phyloP scores from a whole-genome alignment of 495 filamentous ascomycete species.

The Hyaloscypha variabilis region DNA sequence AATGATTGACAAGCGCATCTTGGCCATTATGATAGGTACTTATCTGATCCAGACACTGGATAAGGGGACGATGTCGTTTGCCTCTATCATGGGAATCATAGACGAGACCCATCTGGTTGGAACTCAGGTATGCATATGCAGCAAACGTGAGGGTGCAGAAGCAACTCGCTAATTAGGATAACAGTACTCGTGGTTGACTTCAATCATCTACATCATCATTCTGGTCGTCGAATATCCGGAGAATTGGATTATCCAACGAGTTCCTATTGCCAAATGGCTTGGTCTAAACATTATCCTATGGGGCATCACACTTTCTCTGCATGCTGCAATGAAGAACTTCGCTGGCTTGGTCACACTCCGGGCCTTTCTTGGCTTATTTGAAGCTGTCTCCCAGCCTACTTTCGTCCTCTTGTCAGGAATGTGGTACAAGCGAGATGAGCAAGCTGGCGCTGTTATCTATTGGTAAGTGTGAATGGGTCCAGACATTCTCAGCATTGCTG shows the following conservation, averaged over 20 bases:
- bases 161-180: neutral
- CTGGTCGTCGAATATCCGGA: slow-evolving; percentile 65
- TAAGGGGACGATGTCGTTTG: slow-evolving; percentile 59
- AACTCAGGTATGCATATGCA: slow-evolving; percentile 31
- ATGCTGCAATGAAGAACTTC: slow-evolving; percentile 46
- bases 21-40: slow-evolving; percentile 41
- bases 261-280: slow-evolving; percentile 63
- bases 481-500: slow-evolving; percentile 4
- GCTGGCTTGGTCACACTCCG: slow-evolving; percentile 57
- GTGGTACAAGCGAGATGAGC: slow-evolving; percentile 66
- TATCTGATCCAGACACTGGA: slow-evolving; percentile 65
- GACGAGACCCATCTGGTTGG: slow-evolving; percentile 46
- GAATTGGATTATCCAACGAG: slow-evolving; percentile 58
- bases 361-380: slow-evolving; percentile 62
- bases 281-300: slow-evolving; percentile 60
- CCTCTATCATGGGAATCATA: slow-evolving; percentile 58
- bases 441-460: slow-evolving; percentile 56
- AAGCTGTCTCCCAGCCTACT: slow-evolving; percentile 61
- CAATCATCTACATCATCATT: slow-evolving; percentile 65
- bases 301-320: slow-evolving; percentile 56
- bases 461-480: slow-evolving; percentile 47
- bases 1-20: slow-evolving; percentile 41
- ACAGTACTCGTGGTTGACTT: slow-evolving; percentile 55
- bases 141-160: slow-evolving; percentile 33
- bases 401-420: slow-evolving; percentile 60